These are phyloP conservation scores for Vanrija pseudolonga DNA, from an alignment of 1,284 basidiomycete genomes.

Conservation along the genomic window DNA sequence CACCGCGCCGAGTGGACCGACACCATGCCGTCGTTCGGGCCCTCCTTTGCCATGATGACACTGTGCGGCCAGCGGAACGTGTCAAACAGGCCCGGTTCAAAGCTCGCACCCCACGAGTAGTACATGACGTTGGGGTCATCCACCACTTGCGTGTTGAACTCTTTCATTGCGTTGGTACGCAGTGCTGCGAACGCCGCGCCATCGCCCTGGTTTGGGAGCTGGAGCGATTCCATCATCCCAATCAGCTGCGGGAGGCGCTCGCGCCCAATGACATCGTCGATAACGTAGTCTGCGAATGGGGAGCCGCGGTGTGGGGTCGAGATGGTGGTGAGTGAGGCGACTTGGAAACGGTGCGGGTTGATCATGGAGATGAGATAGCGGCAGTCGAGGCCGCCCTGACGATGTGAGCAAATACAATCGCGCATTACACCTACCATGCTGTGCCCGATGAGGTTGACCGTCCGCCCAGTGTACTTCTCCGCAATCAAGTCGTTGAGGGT, in stretches of 20 bases:
- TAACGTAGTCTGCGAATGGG: conserved; percentile 88
- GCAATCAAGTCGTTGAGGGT: conserved; percentile 79
- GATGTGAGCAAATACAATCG: not conserved
- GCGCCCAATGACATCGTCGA: conserved; percentile 68
- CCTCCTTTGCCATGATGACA: conserved; percentile 81
- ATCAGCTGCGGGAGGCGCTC: conserved; percentile 51
- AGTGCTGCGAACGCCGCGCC: conserved; percentile 86
- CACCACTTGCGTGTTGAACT: conserved; percentile 80
- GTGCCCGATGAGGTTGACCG: conserved; percentile 88
- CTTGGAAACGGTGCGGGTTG: conserved; percentile 53
- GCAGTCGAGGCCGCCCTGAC: conserved; percentile 84
- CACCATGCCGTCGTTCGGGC: conserved; percentile 91
- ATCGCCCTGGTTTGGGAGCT: conserved; percentile 80
- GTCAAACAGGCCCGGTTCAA: conserved; percentile 81
- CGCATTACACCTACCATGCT: conserved; percentile 67
- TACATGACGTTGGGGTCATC: conserved; percentile 75
- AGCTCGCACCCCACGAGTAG: conserved; percentile 88
- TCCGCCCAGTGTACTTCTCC: conserved; percentile 69
- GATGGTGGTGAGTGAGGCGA: conserved; percentile 86
- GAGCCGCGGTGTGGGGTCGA: conserved; percentile 86
- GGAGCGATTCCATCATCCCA: conserved; percentile 57
- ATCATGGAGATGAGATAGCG: conserved; percentile 64
- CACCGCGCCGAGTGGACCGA: conserved; percentile 82
- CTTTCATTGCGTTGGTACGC: conserved; percentile 76
- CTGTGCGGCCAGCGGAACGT: conserved; percentile 81